Percentiles rank a stretch among this genome's conserved stretches.
These are phyloP conservation scores for Neurospora tetrasperma DNA, from an alignment of 495 filamentous ascomycete species.

Conservation along the genomic window DNA sequence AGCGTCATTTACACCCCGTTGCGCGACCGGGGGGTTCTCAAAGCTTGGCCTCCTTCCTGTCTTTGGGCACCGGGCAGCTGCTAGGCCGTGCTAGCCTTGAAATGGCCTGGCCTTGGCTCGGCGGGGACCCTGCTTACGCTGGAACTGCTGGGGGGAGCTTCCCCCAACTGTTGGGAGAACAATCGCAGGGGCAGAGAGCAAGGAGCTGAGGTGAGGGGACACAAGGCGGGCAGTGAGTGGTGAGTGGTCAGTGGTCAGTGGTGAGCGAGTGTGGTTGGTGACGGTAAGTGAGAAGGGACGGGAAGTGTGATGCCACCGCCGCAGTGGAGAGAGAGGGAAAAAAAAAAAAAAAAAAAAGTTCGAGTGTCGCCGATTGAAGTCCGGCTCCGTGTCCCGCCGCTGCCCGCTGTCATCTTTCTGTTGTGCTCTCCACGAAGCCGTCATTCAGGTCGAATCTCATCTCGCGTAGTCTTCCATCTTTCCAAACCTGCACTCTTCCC, in stretches of 20 bases:
- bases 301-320: neutral
- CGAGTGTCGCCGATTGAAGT: constrained; percentile 22
- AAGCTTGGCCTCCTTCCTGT: neutral
- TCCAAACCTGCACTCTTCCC: neutral
- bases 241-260: neutral
- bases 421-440: neutral
- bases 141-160: neutral
- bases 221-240: neutral
- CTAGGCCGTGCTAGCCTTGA: neutral
- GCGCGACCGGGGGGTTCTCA: neutral
- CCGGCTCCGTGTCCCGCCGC: constrained; percentile 11
- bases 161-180: neutral
- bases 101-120: neutral
- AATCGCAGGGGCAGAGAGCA: neutral
- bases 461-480: neutral
- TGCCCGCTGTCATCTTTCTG: neutral
- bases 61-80: neutral
- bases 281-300: neutral
- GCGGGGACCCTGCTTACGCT: neutral
- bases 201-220: neutral
- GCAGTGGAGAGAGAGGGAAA: neutral
- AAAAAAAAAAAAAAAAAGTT: constrained; percentile 17
- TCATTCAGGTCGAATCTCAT: no score
- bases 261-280: neutral
- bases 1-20: neutral